These are phyloP conservation scores for Capillidium heterosporum DNA, from an alignment of 371 early-diverging fungal genomes.

Conservation along the genomic window DNA sequence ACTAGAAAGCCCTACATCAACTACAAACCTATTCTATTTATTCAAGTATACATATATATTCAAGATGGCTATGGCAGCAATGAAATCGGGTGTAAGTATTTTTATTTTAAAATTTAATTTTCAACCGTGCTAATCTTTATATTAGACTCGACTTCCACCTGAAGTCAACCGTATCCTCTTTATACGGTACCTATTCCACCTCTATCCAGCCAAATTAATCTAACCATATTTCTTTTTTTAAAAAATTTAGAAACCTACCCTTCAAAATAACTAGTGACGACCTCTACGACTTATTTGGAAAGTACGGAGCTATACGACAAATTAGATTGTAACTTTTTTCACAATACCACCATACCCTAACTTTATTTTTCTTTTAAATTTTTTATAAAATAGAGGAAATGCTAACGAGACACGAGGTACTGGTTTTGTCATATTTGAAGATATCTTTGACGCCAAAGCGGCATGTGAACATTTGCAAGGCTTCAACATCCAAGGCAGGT, in stretches of 20 bases:
- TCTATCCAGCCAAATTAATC: not conserved
- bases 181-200: conserved; percentile 33
- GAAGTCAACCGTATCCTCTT: conserved; percentile 84
- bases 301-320: conserved; percentile 91
- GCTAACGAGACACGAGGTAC: conserved; percentile 78
- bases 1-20: no score
- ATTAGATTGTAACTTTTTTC: conserved; percentile 45
- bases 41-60: not conserved
- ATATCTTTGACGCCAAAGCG: conserved; percentile 91
- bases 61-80: conserved; percentile 13
- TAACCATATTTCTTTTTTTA: not conserved
- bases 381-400: conserved; percentile 36
- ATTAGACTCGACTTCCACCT: conserved; percentile 68
- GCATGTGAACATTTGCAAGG: conserved; percentile 91
- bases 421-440: conserved; percentile 92
- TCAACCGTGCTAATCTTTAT: not conserved
- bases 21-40: no score
- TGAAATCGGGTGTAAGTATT: conserved; percentile 9
- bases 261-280: conserved; percentile 89
- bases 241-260: conserved; percentile 55
- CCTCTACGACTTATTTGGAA: conserved; percentile 92
- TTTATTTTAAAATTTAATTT: not conserved
- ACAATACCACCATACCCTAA: not conserved
- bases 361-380: not conserved
- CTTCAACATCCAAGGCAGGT: conserved; percentile 88